Base-by-base conservation (phyloP, 257 asterid species). In the Forsythia viridissima region DNA sequence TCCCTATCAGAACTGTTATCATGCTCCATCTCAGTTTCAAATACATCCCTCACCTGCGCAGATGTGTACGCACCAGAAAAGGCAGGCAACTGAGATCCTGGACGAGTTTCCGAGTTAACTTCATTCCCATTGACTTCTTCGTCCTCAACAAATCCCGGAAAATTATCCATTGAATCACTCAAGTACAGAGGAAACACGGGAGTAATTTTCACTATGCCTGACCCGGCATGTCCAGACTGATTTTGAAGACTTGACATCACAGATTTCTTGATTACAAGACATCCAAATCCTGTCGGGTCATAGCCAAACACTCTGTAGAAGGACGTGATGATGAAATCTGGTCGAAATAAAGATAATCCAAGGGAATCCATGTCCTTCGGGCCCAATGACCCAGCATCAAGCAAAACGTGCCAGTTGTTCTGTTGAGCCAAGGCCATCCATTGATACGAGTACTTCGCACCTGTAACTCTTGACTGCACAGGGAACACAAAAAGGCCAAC, bases 381-480 rank as follows among this genome's bases (percentile, higher is more conserved):
- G 70, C 99, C 99, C 87, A 96, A 83, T 0, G 99, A 89, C 42
- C 99, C 99, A 75, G 99, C 99, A 89, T 96, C 99, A 71, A 96
- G 98, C 85, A 91, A 89, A 57, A 96, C 99, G 55, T 96, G 99
- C 99, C 99, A 96, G 61, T 93, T 96, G 79, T 96, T 96, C 92
- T 96, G 99, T 83, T 96, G 99, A 66, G 99, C 99, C 82, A 96
- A 76, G 13, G 99, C 97, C 99, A 96, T 96, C 99, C 99, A 96
- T 77, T 96, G 99, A 78, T 96, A 96, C 3, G 99, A 96, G 85
- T 96, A 96, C 84, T 92, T 96, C 0, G 98, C 97, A 67, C 99
- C 99, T 3, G 97, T 90, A 67, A 96, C 99, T 72, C 99, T 86
- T 3, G 99, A 96, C 82, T 96, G 99, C 42, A 95, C 99, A 59